Conservation (phyloP, 768 basidiomycete species). For the Rhizopogon vesiculosus region DNA sequence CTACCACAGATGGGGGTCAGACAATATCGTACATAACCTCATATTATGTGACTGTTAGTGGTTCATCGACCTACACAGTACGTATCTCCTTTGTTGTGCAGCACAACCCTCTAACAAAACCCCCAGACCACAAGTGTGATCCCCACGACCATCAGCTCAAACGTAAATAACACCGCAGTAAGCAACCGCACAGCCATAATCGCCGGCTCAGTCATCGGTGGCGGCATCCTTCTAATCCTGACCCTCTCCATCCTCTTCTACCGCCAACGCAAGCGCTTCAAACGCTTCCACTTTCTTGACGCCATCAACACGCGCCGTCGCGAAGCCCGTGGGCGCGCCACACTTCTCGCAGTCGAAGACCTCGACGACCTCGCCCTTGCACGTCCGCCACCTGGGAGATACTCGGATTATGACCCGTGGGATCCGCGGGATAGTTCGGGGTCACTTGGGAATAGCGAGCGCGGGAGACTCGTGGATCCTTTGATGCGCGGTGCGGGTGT, state of each 20-base stretch:
- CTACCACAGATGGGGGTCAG: background rate
- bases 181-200: slow-evolving; percentile 35
- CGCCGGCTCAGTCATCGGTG: slow-evolving; percentile 36
- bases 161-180: background rate
- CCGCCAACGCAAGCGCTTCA: slow-evolving; percentile 32
- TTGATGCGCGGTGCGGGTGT: slow-evolving; percentile 7
- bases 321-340: slow-evolving; percentile 14
- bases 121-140: slow-evolving; percentile 10
- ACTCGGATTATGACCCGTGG: slow-evolving; percentile 20
- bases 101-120: background rate
- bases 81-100: background rate
- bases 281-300: slow-evolving; percentile 25
- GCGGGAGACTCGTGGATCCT: slow-evolving; percentile 18
- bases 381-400: slow-evolving; percentile 6
- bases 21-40: slow-evolving; percentile 9
- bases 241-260: slow-evolving; percentile 32
- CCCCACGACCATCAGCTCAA: slow-evolving; percentile 15
- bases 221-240: slow-evolving; percentile 31
- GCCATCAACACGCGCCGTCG: slow-evolving; percentile 20
- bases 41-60: slow-evolving; percentile 12
- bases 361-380: slow-evolving; percentile 9
- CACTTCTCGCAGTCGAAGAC: slow-evolving; percentile 22
- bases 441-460: slow-evolving; percentile 6
- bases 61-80: slow-evolving; percentile 13
- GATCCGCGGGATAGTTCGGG: slow-evolving; percentile 5